Evolutionary conservation across 2,329 filamentous ascomycete species (phyloP), one percentile per base, ranked within the genome.

Genomic region (Fusarium verrucosum): DNA sequence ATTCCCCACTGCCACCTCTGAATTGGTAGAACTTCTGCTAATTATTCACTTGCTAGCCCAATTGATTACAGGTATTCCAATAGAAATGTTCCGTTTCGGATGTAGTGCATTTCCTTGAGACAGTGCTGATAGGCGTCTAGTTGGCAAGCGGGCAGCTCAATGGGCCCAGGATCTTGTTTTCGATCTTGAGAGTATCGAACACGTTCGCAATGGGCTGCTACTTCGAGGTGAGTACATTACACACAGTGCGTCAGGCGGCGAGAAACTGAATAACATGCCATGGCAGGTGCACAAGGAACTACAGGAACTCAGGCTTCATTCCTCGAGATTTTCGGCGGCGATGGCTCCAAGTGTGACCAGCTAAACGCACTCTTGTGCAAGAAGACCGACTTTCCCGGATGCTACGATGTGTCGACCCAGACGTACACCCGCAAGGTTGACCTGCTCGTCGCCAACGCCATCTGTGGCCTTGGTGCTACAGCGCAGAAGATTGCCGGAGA

Each of bases 391-490:
- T 63, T 63, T 38, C 20, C 43, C 13, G 53, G 43, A 16, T 52
- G 62, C 40, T 66, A 65, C 23, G 47, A 53, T 10, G 52, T 68
- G 4, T 64, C 59, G 7, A 68, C 65, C 2, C 65, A 68, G 47
- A 68, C 65, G 11, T 61, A 62, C 78, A 88, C 90, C 7, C 86
- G 92, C 61, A 94, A 95, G 79, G 89, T 96, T 49, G 93, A 97
- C 73, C 82, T 91, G 35, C 22, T 54, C 51, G 83, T 97, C 14
- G 85, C 89, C 70, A 93, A 95, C 72, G 92, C 91, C 7, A 81
- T 97, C 19, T 83, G 85, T 26, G 91, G 88, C 2, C 88, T 97
- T 43, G 93, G 92, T 26, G 85, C 92, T n/a, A 92, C 92, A 0
- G 91, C 87, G 0, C 72, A 73, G 73, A 62, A 53, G 58, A 94